Base-by-base conservation (phyloP, 2,329 filamentous ascomycete species). In the Penicillium verrucosum region DNA sequence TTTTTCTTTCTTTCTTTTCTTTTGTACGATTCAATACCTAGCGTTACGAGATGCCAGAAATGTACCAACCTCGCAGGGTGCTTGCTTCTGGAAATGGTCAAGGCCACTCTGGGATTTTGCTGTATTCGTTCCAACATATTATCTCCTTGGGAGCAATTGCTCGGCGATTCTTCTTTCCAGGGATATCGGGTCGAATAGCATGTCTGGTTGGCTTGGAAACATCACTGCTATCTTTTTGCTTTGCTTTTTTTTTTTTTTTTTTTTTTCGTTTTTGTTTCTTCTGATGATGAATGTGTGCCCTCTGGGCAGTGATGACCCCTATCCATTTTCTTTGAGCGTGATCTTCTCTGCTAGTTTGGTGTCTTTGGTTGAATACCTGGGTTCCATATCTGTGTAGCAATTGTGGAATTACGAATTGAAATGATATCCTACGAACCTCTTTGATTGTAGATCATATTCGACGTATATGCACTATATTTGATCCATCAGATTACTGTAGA, bases 41-140 rank as follows among this genome's bases (percentile, higher is more conserved):
- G 59, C 60, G 60, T 61, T 61, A 54, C 56, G 43, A 60, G 51
- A 55, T 67, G 60, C 54, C 49, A 53, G 38, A 53, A 60, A 61
- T 66, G 59, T 66, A 67, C 51, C 60, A 63, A 51, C 36, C 58
- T 62, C 34, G 16, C 46, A 41, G 46, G n/a, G 5, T 40, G 18
- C 41, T 50, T 42, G 18, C 37, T 54, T 50, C 51, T 54, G 51
- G 51, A 25, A 54, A 40, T 41, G 44, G 36, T 23, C 36, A 49
- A 16, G 18, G 36, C 7, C 32, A 23, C 29, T 48, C 32, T 53
- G 16, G 29, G 21, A 34, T 18, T 44, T 16, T 51, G 29, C 50
- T 43, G 50, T 52, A 38, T 52, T 47, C 32, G 7, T 45, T 27
- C 30, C 18, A 18, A 36, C 38, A 16, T 38, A 14, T 41, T 18